A percentile compares a stretch with the other conserved stretches of the same genome.
These are phyloP conservation scores for Quercus gilva DNA, from an alignment of 306 rosid species.

Conservation along the genomic window DNA sequence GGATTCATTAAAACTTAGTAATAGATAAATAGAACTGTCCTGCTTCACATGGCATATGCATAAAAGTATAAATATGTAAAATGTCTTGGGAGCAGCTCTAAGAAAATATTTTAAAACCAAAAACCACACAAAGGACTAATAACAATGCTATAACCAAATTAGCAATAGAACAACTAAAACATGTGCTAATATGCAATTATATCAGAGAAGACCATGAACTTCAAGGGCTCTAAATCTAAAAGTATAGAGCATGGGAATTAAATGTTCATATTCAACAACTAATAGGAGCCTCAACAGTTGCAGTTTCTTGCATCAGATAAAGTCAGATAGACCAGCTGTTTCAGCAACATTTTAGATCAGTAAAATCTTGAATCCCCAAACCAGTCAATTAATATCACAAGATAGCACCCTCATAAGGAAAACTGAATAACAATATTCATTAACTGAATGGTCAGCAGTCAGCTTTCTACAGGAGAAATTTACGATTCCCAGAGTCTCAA, in stretches of 20 bases:
- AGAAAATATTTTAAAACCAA: neutral
- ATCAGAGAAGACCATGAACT: neutral
- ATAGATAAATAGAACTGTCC: neutral
- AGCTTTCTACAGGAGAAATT: constrained; percentile 20
- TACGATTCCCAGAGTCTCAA: constrained; percentile 18
- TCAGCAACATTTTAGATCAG: neutral
- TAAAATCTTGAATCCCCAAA: neutral
- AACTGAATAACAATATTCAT: constrained; percentile 7
- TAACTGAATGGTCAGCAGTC: constrained; percentile 16
- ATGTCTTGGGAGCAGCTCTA: neutral
- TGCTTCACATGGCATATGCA: constrained; percentile 26
- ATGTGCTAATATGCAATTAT: neutral
- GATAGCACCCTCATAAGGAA: neutral
- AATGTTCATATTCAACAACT: neutral
- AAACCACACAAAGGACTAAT: neutral
- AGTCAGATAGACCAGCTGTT: constrained; percentile 6
- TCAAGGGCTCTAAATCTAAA: constrained; percentile 7
- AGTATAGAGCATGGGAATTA: neutral
- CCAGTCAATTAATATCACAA: neutral
- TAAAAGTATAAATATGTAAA: constrained; percentile 13
- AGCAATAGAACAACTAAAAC: neutral
- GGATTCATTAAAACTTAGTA: constrained; percentile 31
- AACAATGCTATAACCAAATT: neutral
- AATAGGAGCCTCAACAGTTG: neutral
- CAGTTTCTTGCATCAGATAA: neutral